Evolutionary conservation across 306 rosid species (phyloP).

Genomic region (Fragaria nilgerrensis): DNA sequence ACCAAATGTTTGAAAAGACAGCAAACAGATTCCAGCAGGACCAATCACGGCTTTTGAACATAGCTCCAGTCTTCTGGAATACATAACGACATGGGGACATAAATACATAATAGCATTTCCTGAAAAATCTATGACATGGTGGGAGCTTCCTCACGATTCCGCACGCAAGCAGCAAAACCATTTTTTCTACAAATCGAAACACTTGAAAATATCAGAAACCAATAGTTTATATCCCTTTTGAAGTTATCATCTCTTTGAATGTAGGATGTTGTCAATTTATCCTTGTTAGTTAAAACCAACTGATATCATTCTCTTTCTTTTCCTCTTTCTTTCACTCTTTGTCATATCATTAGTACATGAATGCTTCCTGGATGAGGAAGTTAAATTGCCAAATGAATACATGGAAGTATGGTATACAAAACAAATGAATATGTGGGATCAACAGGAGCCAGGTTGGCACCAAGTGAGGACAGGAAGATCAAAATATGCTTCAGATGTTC

Average conservation of each 20-base stretch:
- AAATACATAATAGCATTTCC: constrained; percentile 18
- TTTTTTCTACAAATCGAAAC: constrained; percentile 54
- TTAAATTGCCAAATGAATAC: background rate
- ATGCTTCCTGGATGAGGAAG: background rate
- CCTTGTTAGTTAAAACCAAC: background rate
- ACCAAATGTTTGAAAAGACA: constrained; percentile 24
- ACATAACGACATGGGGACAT: constrained; percentile 23
- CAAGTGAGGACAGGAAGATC: background rate
- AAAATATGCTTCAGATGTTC: background rate
- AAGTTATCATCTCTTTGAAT: background rate
- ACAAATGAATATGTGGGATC: background rate
- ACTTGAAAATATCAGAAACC: constrained; percentile 3
- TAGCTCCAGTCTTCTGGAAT: constrained; percentile 58
- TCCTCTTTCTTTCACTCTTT: background rate
- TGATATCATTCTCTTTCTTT: background rate
- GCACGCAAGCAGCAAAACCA: constrained; percentile 81
- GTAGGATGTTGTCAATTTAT: background rate
- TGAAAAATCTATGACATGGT: constrained; percentile 13
- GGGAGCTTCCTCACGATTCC: constrained; percentile 42
- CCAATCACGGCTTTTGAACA: constrained; percentile 45
- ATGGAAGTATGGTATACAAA: background rate
- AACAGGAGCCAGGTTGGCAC: background rate
- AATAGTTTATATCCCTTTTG: background rate
- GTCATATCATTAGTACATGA: background rate
- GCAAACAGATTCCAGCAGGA: constrained; percentile 47